A percentile compares a stretch with the other conserved stretches of the same genome.
Evolutionary conservation across 2,329 filamentous ascomycete species (phyloP).

Genomic region (Sclerotinia sclerotiorum): DNA sequence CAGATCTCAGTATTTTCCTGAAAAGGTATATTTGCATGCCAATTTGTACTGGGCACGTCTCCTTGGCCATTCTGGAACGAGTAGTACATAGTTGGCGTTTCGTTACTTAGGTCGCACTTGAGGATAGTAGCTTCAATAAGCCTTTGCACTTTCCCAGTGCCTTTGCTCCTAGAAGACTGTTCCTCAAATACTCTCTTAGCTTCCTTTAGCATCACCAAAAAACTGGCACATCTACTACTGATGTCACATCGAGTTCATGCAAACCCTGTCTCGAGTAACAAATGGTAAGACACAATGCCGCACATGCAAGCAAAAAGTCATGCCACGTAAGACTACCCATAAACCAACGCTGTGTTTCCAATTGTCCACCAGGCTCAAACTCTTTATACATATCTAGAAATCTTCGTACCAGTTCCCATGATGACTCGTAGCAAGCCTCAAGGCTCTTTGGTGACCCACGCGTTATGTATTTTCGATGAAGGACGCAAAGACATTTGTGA

Average conservation of each 20-base stretch:
- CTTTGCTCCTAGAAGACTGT: background rate
- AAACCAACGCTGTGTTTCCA: conserved; percentile 35
- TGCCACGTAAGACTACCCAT: conserved; percentile 36
- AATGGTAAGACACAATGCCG: conserved; percentile 33
- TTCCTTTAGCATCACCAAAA: background rate
- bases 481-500: conserved; percentile 36
- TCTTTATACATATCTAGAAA: conserved; percentile 37
- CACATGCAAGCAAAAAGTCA: conserved; percentile 37
- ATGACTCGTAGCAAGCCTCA: conserved; percentile 31
- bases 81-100: no score
- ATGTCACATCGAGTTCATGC: background rate
- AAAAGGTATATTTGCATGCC: no score
- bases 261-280: background rate
- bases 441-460: conserved; percentile 30
- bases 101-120: no score
- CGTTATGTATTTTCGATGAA: conserved; percentile 38
- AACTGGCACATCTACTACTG: no score
- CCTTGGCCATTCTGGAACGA: no score
- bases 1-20: no score
- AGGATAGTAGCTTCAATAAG: conserved; percentile 3
- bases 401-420: conserved; percentile 29
- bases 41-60: no score
- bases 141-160: background rate
- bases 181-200: background rate
- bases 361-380: conserved; percentile 33